phyloP scores from a whole-genome alignment of 2,329 filamentous ascomycete species.

The Tolypocladium album region DNA sequence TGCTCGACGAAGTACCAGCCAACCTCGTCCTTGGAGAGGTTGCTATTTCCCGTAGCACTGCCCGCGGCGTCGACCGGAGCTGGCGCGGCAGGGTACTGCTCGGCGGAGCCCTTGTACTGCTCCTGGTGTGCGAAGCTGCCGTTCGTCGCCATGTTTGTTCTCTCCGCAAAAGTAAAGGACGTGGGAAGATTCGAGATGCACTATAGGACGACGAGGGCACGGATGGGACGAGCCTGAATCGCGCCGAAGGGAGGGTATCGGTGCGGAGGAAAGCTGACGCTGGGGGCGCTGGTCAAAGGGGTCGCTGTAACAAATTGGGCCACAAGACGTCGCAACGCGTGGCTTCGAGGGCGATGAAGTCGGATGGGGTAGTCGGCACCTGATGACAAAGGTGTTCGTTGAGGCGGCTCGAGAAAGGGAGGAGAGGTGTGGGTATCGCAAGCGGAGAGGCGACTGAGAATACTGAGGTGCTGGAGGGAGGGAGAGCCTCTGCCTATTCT shows the following conservation, averaged over 20 bases:
- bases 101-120: constrained; percentile 26
- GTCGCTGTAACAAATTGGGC: background rate
- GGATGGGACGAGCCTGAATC: background rate
- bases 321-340: background rate
- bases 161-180: constrained; percentile 1
- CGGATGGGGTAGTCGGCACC: constrained; percentile 3
- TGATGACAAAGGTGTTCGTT: constrained; percentile 6
- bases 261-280: background rate
- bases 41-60: constrained; percentile 26
- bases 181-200: background rate
- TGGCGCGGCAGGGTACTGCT: constrained; percentile 26
- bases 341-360: background rate
- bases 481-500: constrained; percentile 2
- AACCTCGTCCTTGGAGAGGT: constrained; percentile 78
- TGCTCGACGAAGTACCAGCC: constrained; percentile 99
- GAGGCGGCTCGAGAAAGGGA: background rate
- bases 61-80: constrained; percentile 22
- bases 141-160: constrained; percentile 43
- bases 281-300: background rate
- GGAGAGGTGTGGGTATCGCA: constrained; percentile 1
- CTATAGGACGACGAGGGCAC: background rate
- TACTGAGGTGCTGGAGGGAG: constrained; percentile 3
- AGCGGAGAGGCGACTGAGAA: constrained; percentile 2
- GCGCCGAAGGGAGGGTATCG: background rate
- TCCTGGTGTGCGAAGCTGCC: constrained; percentile 38